Conservation (phyloP, 805 yeast genomes). For the Starmerella sp. region DNA sequence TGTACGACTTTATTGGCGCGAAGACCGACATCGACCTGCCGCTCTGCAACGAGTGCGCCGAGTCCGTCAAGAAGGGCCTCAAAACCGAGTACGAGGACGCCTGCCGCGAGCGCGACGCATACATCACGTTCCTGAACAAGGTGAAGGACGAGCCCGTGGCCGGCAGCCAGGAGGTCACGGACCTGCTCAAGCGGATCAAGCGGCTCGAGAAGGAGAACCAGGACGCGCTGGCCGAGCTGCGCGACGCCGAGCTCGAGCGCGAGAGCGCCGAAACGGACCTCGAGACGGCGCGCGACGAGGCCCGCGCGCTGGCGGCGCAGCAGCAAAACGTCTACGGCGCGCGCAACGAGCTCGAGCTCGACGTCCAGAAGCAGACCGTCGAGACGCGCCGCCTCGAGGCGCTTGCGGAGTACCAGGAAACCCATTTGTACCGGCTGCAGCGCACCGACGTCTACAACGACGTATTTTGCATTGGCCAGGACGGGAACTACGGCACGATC, state of each 20-base stretch:
- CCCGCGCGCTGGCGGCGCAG: constrained; percentile 20
- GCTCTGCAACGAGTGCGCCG: constrained; percentile 77
- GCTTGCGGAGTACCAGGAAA: constrained; percentile 48
- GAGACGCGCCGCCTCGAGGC: constrained; percentile 55
- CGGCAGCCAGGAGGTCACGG: constrained; percentile 35
- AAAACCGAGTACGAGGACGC: constrained; percentile 60
- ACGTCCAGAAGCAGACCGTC: constrained; percentile 39
- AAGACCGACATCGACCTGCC: constrained; percentile 77
- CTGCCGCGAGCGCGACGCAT: constrained; percentile 66
- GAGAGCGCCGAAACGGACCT: constrained; percentile 33
- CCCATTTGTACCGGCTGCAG: constrained; percentile 59
- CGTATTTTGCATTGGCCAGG: constrained; percentile 71
- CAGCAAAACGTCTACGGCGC: constrained; percentile 38
- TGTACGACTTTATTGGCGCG: constrained; percentile 61
- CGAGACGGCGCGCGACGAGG: constrained; percentile 34
- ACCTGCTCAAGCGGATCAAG: constrained; percentile 38
- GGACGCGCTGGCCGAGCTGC: constrained; percentile 29
- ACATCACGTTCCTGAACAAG: constrained; percentile 59
- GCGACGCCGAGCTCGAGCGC: constrained; percentile 28
- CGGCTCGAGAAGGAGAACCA: constrained; percentile 34
- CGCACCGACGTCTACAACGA: constrained; percentile 73
- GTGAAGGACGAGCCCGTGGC: constrained; percentile 47
- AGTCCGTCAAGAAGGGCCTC: constrained; percentile 49
- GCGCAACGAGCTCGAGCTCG: constrained; percentile 48
- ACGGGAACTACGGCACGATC: constrained; percentile 76